These are phyloP conservation scores for Irpex sp. DNA, from an alignment of 1,284 basidiomycete species.

Conservation along the genomic window DNA sequence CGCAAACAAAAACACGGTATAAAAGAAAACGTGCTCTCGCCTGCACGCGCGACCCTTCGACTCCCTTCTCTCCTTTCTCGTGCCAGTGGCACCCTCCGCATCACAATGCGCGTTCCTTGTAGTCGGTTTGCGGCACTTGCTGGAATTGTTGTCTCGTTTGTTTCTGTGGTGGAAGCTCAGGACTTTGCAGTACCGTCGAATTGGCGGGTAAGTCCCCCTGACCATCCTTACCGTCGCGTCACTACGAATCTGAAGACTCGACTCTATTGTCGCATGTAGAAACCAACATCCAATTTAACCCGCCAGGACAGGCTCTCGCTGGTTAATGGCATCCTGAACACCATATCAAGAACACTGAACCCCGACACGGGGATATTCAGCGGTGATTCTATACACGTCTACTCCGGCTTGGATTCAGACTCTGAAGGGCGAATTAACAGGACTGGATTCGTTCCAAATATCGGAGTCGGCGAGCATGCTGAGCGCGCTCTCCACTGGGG, in stretches of 20 bases:
- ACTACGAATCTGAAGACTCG: neutral
- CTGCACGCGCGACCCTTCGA: too few species aligned
- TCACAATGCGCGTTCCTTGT: too few species aligned
- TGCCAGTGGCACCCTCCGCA: too few species aligned
- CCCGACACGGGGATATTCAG: neutral
- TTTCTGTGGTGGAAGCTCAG: neutral
- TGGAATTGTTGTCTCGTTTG: neutral
- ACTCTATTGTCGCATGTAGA: neutral
- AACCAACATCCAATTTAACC: neutral
- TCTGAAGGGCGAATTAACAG: neutral
- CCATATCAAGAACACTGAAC: neutral
- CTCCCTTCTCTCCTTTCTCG: too few species aligned
- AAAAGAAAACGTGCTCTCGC: too few species aligned
- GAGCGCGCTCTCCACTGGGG: neutral
- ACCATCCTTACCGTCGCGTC: too few species aligned
- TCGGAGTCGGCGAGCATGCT: neutral
- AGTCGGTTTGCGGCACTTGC: too few species aligned
- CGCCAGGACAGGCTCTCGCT: neutral
- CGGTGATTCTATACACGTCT: neutral
- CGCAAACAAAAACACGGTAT: too few species aligned
- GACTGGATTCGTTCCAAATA: neutral
- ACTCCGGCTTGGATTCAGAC: neutral
- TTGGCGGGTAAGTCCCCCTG: neutral
- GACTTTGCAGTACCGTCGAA: neutral
- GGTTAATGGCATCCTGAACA: neutral